These are phyloP conservation scores for Stellera chamaejasme DNA, from an alignment of 345 rosid genomes.

Conservation along the genomic window DNA sequence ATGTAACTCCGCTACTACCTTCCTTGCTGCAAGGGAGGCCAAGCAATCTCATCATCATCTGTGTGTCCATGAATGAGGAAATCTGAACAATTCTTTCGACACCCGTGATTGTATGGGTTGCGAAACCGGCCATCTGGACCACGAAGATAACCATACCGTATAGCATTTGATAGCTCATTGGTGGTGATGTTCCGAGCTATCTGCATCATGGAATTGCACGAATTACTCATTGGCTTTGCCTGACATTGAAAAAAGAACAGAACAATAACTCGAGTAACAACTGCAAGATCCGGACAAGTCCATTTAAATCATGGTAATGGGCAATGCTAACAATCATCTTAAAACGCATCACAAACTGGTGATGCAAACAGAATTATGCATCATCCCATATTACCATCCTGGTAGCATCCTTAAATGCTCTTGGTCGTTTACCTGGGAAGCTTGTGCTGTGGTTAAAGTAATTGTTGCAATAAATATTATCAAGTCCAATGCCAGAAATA, in stretches of 20 bases:
- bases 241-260: background rate
- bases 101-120: constrained; percentile 93
- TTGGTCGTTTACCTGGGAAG: constrained; percentile 52
- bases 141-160: constrained; percentile 65
- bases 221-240: background rate
- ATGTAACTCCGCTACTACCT: no score
- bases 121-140: constrained; percentile 76
- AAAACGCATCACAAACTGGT: background rate
- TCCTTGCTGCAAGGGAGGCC: constrained; percentile 51
- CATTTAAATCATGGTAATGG: no score
- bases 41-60: constrained; percentile 63
- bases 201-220: constrained; percentile 30
- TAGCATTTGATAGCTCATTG: constrained; percentile 64
- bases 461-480: constrained; percentile 47
- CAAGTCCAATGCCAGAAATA: constrained; percentile 52
- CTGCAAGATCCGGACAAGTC: no score
- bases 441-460: constrained; percentile 54
- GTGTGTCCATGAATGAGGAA: constrained; percentile 66
- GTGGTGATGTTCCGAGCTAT: constrained; percentile 87
- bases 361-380: background rate
- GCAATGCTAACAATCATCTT: no score
- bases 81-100: constrained; percentile 76
- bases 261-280: background rate
- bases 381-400: background rate
- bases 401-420: background rate